phyloP scores from a whole-genome alignment of 225 moss, liverwort and hornwort genomes.

The Physcomitrellopsis africana region DNA sequence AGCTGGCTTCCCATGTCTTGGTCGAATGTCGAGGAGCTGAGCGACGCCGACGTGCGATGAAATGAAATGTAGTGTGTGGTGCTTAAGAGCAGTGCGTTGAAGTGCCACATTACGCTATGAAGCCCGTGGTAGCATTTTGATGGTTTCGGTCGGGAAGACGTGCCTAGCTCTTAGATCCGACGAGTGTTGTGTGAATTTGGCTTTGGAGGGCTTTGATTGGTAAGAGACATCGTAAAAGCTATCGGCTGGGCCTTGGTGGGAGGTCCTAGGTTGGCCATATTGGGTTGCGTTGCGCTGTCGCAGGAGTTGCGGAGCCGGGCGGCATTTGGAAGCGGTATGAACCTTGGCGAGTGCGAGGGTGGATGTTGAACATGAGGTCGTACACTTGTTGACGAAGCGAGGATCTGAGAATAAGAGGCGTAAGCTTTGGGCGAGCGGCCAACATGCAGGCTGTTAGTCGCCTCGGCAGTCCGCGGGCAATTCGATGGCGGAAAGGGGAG shows the following conservation, averaged over 20 bases:
- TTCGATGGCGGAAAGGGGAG: constrained; percentile 99
- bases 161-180: constrained; percentile 10
- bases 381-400: not conserved
- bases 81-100: not conserved
- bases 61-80: constrained; percentile 7
- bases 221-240: constrained; percentile 1
- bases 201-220: not conserved
- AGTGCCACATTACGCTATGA: not conserved
- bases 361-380: constrained; percentile 31
- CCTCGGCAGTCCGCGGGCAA: constrained; percentile 79
- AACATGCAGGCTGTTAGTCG: constrained; percentile 53
- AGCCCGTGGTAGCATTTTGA: not conserved
- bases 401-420: not conserved
- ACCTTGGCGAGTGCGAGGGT: constrained; percentile 23
- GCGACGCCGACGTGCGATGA: not conserved
- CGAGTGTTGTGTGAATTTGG: constrained; percentile 9
- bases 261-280: constrained; percentile 26
- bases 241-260: not conserved
- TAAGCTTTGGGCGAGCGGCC: constrained; percentile 26
- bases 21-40: not conserved
- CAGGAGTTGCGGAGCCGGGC: constrained; percentile 15
- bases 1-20: too few species aligned
- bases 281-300: not conserved
- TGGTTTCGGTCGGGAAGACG: not conserved
- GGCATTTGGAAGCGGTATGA: constrained; percentile 20